Evolutionary conservation across 768 basidiomycete species (phyloP).

Genomic region (Lyophyllum semitale): DNA sequence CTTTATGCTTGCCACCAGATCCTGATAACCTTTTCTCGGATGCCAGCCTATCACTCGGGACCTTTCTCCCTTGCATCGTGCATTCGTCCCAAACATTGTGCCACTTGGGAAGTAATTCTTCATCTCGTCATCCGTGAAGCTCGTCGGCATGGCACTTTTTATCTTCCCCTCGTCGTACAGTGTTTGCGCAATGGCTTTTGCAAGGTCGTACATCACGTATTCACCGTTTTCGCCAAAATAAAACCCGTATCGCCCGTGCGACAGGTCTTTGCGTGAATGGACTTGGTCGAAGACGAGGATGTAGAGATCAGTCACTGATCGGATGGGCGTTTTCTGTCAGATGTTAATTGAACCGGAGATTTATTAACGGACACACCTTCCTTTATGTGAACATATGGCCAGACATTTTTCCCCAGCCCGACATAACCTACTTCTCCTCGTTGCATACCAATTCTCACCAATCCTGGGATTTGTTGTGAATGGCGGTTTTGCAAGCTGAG

Average conservation of each 20-base stretch:
- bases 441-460: conserved; percentile 41
- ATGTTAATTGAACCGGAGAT: background rate
- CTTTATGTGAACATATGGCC: conserved; percentile 49
- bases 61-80: conserved; percentile 44
- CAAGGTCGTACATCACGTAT: conserved; percentile 36
- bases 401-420: conserved; percentile 53
- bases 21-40: conserved; percentile 46
- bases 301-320: conserved; percentile 46
- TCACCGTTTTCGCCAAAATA: conserved; percentile 56
- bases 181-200: conserved; percentile 36
- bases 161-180: conserved; percentile 35
- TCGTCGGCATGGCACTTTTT: conserved; percentile 39
- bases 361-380: conserved; percentile 8
- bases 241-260: conserved; percentile 45
- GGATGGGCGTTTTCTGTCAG: background rate
- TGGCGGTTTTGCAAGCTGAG: conserved; percentile 48
- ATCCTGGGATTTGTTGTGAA: conserved; percentile 50
- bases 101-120: conserved; percentile 38
- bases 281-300: conserved; percentile 42
- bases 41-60: conserved; percentile 52
- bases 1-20: conserved; percentile 51
- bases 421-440: conserved; percentile 51
- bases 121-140: conserved; percentile 44
- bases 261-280: conserved; percentile 28
- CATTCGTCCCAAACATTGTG: conserved; percentile 40